Conservation (phyloP, 148 eudicot genomes). For the Vaccinium corymbosum region DNA sequence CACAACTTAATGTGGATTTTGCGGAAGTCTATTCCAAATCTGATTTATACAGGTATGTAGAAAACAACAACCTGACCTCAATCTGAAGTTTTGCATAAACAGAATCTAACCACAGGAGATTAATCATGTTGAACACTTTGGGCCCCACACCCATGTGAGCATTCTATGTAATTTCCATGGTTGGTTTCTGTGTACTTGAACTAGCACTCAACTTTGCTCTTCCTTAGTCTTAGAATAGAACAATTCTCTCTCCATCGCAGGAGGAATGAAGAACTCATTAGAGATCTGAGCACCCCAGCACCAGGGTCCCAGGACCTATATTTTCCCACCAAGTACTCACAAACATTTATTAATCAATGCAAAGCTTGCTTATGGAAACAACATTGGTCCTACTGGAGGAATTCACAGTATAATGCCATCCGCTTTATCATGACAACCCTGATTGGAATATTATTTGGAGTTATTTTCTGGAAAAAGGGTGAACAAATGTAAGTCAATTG, state of each 20-base stretch:
- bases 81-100: neutral
- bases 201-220: neutral
- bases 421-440: slow-evolving; percentile 38
- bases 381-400: slow-evolving; percentile 47
- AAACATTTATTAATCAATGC: slow-evolving; percentile 38
- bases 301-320: slow-evolving; percentile 40
- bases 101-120: neutral
- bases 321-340: slow-evolving; percentile 44
- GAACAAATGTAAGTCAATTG: slow-evolving; percentile 28
- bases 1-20: slow-evolving; percentile 41
- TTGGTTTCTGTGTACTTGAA: neutral
- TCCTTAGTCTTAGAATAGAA: neutral
- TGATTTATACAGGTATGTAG: slow-evolving; percentile 30
- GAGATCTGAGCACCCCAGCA: slow-evolving; percentile 38
- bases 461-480: slow-evolving; percentile 49
- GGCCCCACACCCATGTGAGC: neutral
- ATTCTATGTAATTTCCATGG: neutral
- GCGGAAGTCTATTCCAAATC: slow-evolving; percentile 43
- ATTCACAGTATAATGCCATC: slow-evolving; percentile 42
- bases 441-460: slow-evolving; percentile 45
- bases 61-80: neutral
- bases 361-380: slow-evolving; percentile 62
- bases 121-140: neutral
- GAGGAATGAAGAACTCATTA: slow-evolving; percentile 43
- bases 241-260: slow-evolving; percentile 19